A percentile compares a stretch with the other conserved stretches of the same genome.
Evolutionary conservation across 164 flowering plant species (phyloP).

Genomic region (Dillenia turbinata): DNA sequence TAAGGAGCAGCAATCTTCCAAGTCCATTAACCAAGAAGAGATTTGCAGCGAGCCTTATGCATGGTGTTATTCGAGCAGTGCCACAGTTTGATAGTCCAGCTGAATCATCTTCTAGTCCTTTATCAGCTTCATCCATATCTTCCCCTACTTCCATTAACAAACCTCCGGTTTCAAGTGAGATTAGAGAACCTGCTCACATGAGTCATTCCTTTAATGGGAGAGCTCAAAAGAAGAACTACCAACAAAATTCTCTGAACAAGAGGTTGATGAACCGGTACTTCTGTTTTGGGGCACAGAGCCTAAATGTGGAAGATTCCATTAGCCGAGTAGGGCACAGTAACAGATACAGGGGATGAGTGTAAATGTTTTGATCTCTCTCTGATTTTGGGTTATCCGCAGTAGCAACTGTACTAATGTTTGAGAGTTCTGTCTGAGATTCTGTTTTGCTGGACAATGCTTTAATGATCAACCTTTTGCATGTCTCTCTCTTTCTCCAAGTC

Average conservation of each 20-base stretch:
- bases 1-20: conserved; percentile 19
- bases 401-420: too few relatives aligned
- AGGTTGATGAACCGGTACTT: conserved; percentile 70
- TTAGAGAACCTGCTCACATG: conserved; percentile 10
- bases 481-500: too few relatives aligned
- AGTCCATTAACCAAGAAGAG: conserved; percentile 41
- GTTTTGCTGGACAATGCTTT: too few relatives aligned
- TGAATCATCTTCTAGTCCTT: conserved; percentile 36
- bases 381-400: too few relatives aligned
- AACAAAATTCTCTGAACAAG: conserved; percentile 32
- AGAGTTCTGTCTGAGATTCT: too few relatives aligned
- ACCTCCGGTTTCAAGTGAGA: conserved; percentile 18
- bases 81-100: conserved; percentile 29
- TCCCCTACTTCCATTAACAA: conserved; percentile 35
- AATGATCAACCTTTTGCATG: too few relatives aligned
- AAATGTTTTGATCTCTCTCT: too few relatives aligned
- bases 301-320: conserved; percentile 38
- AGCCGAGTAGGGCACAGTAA: not conserved
- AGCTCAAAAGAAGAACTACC: conserved; percentile 14
- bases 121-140: conserved; percentile 37
- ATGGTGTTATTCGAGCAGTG: conserved; percentile 32
- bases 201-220: conserved; percentile 10
- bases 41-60: conserved; percentile 34
- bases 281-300: conserved; percentile 71
- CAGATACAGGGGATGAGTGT: conserved; percentile 7